Evolutionary conservation across 164 flowering plant species (phyloP), one percentile per base, ranked within the genome.

Genomic region (Nelumbo lutea): DNA sequence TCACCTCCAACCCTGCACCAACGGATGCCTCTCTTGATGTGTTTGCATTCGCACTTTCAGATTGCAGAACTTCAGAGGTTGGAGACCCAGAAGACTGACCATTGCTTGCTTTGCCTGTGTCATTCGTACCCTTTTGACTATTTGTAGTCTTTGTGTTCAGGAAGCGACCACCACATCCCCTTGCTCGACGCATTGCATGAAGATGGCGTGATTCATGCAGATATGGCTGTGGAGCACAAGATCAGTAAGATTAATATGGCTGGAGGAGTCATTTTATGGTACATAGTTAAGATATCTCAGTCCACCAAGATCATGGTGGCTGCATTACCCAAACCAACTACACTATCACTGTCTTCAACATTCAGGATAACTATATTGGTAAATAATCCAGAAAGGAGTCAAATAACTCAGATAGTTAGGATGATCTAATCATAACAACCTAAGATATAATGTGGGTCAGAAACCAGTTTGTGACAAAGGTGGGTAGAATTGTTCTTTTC

Each of bases 81-180:
- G 82, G 84, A 65, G 90, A 86, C 13, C 84, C 80, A 50, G 74
- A 66, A 66, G 52, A 41, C 52, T 65, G 76, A 1, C 46, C 47
- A 14, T 62, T 58, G 0, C 44, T 68, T 58, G 62, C 47, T 56
- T 75, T 79, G 56, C 76, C 79, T n/a, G 1, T 70, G 53, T 69
- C 75, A 50, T 47, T 62, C 68, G 66, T 77, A 9, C 61, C 80
- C 42, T 78, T 79, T 69, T 53, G 77, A 42, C 48, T 68, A n/a
- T 66, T 68, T 39, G 41, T 11, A 0, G 43, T 79, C 74, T 86
- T 91, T 56, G 86, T 86, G 78, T 87, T 89, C 77, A 91, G 68
- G 79, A 91, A 91, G 53, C 97, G 90, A 13, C 97, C 97, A 2
- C 97, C 97, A 42, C 82, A 79, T 62, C 98, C 98, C 73, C 98